Conservation (phyloP, 805 yeast species). For the Starmera pachycereana region DNA sequence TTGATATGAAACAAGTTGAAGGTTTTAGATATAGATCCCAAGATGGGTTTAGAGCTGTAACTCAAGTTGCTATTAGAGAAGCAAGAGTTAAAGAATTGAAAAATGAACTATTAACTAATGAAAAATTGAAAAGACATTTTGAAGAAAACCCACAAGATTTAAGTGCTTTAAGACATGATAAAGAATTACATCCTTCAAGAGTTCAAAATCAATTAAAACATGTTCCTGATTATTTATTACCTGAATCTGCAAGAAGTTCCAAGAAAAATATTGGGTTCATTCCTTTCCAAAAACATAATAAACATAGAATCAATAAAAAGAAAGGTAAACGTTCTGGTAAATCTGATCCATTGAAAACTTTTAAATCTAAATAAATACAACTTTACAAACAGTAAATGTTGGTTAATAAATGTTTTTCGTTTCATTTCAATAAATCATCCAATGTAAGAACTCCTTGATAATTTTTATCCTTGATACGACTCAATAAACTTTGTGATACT, state of each 20-base stretch:
- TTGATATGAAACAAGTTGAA: conserved; percentile 86
- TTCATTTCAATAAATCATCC: conserved; percentile 32
- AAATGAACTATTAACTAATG: conserved; percentile 78
- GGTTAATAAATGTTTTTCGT: background rate
- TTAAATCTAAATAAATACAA: conserved; percentile 22
- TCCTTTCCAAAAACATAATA: conserved; percentile 50
- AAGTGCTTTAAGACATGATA: conserved; percentile 82
- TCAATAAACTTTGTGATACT: conserved; percentile 51
- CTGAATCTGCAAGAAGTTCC: conserved; percentile 58
- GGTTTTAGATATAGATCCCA: conserved; percentile 95
- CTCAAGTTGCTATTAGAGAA: conserved; percentile 80
- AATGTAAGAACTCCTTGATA: conserved; percentile 50
- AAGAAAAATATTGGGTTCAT: conserved; percentile 55
- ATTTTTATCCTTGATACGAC: conserved; percentile 38
- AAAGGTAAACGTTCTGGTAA: conserved; percentile 25
- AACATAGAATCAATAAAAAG: conserved; percentile 25
- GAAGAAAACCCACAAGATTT: conserved; percentile 97
- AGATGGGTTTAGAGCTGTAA: conserved; percentile 94
- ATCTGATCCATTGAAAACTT: conserved; percentile 57
- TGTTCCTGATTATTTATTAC: conserved; percentile 86
- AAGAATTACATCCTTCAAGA: conserved; percentile 74
- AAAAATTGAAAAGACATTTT: conserved; percentile 84
- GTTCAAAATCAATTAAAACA: conserved; percentile 79
- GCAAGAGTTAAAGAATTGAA: conserved; percentile 87
- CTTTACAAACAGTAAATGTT: background rate